Base-by-base conservation (phyloP, 2,329 filamentous ascomycete species). In the Alternaria panax region DNA sequence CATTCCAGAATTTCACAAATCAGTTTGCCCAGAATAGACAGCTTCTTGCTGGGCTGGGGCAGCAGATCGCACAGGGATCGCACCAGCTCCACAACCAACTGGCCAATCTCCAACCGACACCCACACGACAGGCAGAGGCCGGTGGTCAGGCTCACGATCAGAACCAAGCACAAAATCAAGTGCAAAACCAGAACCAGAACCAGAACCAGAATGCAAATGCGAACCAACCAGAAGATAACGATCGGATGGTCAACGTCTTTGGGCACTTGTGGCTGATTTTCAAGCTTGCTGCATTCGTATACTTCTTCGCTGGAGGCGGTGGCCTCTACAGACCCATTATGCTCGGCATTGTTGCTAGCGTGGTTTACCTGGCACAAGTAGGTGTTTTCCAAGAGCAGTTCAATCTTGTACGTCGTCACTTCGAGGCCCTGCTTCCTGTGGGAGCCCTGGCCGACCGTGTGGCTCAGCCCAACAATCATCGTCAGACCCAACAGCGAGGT, bases 231-330 rank as follows among this genome's bases (percentile, higher is more conserved):
- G 63, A 58, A 30, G 65, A 71, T 5, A 66, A 73, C 22, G 73
- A 75, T 41, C 71, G 70, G 2, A 42, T 74, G 7, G 65, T 53
- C 30, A 68, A 71, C 25, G 54, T 75, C 14, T 72, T 68, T 1
- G 70, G 69, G 18, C 82, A 84, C 25, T 64, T 84, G 24, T 89
- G 87, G 87, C 80, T 88, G 2, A 81, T 88, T 24, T 75, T 87
- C 48, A 83, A 87, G 9, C 73, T 88, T 20, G 83, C 85, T 57
- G 82, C 85, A 58, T 86, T 88, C 68, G 81, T 84, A 54, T 88
- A 86, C 70, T 81, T 89, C 67, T 82, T 88, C 59, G 83, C 75
- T 6, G 80, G 80, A 57, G 75, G 79, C 20, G 79, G 79, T 27
- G 80, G 80, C 66, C 74, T 76, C 60, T 78, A 81, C 38, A 62